A percentile compares a stretch with the other conserved stretches of the same genome.
Conservation (phyloP, 306 rosid genomes). For the Cucumis sativus region DNA sequence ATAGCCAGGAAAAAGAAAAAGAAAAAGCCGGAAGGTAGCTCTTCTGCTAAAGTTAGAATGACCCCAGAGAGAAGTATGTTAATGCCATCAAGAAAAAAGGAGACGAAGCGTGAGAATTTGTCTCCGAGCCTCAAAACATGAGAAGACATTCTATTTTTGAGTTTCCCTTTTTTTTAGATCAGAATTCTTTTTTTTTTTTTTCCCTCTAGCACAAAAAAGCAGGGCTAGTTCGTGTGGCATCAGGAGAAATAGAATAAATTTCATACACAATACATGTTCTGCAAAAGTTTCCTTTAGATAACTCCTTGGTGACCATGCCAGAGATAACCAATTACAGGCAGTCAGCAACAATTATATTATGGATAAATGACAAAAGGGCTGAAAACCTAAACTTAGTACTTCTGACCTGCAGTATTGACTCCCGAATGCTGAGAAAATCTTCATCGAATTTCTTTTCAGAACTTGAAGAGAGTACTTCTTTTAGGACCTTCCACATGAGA, state of each 20-base stretch:
- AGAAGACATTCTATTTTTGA: background rate
- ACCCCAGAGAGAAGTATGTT: background rate
- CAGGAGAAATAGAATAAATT: background rate
- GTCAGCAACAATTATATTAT: background rate
- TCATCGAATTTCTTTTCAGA: conserved; percentile 44
- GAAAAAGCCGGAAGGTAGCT: too few relatives aligned
- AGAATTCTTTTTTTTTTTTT: too few relatives aligned
- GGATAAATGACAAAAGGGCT: background rate
- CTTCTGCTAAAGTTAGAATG: background rate
- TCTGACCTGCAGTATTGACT: conserved; percentile 69
- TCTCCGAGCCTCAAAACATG: background rate
- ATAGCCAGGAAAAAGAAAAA: background rate
- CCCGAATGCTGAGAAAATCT: conserved; percentile 59
- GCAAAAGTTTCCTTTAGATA: background rate
- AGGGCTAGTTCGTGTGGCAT: background rate
- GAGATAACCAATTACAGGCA: background rate
- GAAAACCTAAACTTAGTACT: background rate
- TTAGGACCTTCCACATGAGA: conserved; percentile 34
- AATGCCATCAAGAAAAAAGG: background rate
- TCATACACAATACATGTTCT: background rate
- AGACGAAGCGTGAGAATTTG: background rate
- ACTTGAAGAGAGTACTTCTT: conserved; percentile 52
- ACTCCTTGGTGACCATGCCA: background rate
- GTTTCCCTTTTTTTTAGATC: too few relatives aligned
- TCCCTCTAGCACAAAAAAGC: background rate